A percentile compares a stretch with the other conserved stretches of the same genome.
Evolutionary conservation across 495 filamentous ascomycete species (phyloP).

Genomic region (Physcia stellaris): DNA sequence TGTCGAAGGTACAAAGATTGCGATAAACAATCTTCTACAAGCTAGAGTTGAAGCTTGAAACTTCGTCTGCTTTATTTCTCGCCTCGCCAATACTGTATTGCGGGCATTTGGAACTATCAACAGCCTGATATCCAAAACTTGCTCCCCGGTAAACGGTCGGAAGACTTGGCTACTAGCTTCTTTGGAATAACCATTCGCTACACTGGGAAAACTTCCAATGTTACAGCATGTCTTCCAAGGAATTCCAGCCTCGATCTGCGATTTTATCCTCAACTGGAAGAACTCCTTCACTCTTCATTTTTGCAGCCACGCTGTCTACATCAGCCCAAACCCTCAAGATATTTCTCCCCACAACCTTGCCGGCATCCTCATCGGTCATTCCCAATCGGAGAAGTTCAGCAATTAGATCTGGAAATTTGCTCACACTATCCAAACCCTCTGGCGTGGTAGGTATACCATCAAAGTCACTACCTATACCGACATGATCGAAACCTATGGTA

Average conservation of each 20-base stretch:
- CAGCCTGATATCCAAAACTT: no score
- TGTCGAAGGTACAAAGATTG: neutral
- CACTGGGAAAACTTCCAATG: no score
- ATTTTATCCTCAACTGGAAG: slow-evolving; percentile 49
- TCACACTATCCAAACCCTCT: slow-evolving; percentile 56
- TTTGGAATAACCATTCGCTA: no score
- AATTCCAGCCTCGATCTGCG: neutral
- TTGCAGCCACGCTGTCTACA: slow-evolving; percentile 50
- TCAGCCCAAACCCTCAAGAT: slow-evolving; percentile 61
- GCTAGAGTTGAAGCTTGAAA: no score
- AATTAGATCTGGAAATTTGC: slow-evolving; percentile 69
- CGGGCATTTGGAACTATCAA: no score
- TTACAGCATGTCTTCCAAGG: no score
- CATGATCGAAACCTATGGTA: slow-evolving; percentile 43
- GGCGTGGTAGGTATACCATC: slow-evolving; percentile 39
- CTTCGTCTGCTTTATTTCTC: no score
- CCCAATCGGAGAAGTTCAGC: slow-evolving; percentile 55
- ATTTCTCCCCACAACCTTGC: slow-evolving; percentile 59
- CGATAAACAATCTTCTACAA: no score
- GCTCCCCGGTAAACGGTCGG: no score
- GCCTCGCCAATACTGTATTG: no score
- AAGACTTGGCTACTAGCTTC: no score
- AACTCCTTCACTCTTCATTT: slow-evolving; percentile 46
- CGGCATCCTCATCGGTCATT: slow-evolving; percentile 51
- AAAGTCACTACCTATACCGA: slow-evolving; percentile 52